A percentile compares a stretch with the other conserved stretches of the same genome.
Conservation (phyloP, 805 yeast species). For the Sugiyamaella mastotermitis region DNA sequence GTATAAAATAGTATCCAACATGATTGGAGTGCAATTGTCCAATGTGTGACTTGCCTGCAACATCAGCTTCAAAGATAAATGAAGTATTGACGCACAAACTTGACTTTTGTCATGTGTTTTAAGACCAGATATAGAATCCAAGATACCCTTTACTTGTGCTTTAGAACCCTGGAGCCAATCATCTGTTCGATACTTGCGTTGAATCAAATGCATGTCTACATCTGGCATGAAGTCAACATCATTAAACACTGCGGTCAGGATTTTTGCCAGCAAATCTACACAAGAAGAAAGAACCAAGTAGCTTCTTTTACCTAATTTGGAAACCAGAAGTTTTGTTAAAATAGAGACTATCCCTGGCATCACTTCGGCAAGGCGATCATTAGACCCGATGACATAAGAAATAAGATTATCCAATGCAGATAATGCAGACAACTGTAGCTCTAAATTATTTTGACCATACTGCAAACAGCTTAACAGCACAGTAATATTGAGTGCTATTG, state of each 20-base stretch:
- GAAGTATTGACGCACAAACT: conserved; percentile 30
- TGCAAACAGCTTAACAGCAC: conserved; percentile 20
- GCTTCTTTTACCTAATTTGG: conserved; percentile 19
- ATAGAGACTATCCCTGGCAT: conserved; percentile 31
- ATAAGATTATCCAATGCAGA: conserved; percentile 14
- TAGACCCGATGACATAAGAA: conserved; percentile 9
- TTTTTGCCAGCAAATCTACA: conserved; percentile 16
- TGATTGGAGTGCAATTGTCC: conserved; percentile 31
- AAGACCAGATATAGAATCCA: conserved; percentile 32
- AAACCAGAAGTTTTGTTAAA: conserved; percentile 22
- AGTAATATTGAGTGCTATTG: conserved; percentile 21
- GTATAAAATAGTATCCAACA: conserved; percentile 32
- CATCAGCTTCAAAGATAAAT: conserved; percentile 30
- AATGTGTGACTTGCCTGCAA: conserved; percentile 33
- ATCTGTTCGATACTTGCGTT: conserved; percentile 33
- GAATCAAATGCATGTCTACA: conserved; percentile 16
- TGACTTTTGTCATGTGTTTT: conserved; percentile 29
- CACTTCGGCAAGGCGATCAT: conserved; percentile 24
- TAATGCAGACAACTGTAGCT: conserved; percentile 20
- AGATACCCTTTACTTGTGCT: conserved; percentile 42
- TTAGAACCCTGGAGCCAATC: conserved; percentile 53
- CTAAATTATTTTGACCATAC: conserved; percentile 13
- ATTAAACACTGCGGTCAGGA: conserved; percentile 14
- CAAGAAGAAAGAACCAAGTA: conserved; percentile 17
- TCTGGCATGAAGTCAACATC: conserved; percentile 18